These are phyloP conservation scores for Hypomyces rosellus DNA, from an alignment of 2,329 filamentous ascomycete species.

Conservation along the genomic window DNA sequence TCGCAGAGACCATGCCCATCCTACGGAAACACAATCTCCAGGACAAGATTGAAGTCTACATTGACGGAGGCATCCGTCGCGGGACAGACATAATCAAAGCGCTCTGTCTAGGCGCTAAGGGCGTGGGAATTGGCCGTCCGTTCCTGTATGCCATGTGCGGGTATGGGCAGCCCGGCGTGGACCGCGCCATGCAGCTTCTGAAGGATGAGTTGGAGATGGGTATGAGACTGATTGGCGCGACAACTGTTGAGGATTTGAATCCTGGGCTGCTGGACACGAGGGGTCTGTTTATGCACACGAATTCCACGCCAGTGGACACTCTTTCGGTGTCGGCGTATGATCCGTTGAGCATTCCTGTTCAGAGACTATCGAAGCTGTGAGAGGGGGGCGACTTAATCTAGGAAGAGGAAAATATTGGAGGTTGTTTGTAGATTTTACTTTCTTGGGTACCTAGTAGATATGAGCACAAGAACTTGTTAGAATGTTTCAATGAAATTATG, in stretches of 20 bases:
- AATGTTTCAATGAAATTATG: not conserved
- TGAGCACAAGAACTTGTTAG: too few species aligned
- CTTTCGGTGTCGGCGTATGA: conserved; percentile 48
- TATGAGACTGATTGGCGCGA: conserved; percentile 86
- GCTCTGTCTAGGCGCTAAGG: conserved; percentile 82
- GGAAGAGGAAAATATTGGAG: not conserved
- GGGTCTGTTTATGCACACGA: conserved; percentile 53
- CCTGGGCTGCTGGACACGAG: conserved; percentile 74
- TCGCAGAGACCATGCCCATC: conserved; percentile 89
- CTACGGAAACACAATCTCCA: conserved; percentile 68
- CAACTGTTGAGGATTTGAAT: conserved; percentile 67
- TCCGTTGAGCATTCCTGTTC: conserved; percentile 44
- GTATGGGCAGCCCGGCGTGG: conserved; percentile 81
- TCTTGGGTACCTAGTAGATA: not conserved
- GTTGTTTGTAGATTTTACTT: not conserved
- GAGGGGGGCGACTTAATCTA: too few species aligned
- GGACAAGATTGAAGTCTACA: conserved; percentile 74
- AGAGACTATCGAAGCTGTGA: conserved; percentile 48
- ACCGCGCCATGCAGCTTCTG: conserved; percentile 84
- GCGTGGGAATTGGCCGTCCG: conserved; percentile 88
- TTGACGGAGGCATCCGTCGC: conserved; percentile 85
- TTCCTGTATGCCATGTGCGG: conserved; percentile 96
- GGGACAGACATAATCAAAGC: conserved; percentile 95
- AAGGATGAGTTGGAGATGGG: conserved; percentile 99
- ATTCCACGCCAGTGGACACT: conserved; percentile 42